Evolutionary conservation across 164 flowering plant genomes (phyloP).

Genomic region (Vitis rupestris): DNA sequence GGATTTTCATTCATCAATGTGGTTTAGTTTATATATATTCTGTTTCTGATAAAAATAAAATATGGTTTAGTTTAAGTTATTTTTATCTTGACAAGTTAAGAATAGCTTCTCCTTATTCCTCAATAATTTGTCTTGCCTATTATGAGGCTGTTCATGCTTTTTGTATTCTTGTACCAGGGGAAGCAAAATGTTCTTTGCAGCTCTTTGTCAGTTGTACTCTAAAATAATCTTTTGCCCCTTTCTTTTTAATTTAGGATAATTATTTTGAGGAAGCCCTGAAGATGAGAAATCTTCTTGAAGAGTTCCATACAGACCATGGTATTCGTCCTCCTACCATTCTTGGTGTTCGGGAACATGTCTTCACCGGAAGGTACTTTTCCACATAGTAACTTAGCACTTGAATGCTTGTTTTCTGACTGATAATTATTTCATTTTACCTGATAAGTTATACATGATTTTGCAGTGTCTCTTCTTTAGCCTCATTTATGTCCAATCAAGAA

Average conservation of each 20-base stretch:
- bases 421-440: neutral
- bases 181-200: too few relatives aligned
- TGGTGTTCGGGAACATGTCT: conserved; percentile 96
- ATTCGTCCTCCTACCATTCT: conserved; percentile 89
- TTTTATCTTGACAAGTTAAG: too few relatives aligned
- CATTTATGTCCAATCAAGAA: conserved; percentile 98
- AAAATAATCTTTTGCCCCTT: neutral
- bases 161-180: too few relatives aligned
- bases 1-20: too few relatives aligned
- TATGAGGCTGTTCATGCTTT: too few relatives aligned
- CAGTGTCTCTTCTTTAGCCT: conserved; percentile 98
- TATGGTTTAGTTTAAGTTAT: too few relatives aligned
- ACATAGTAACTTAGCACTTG: neutral
- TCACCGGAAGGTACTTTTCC: conserved; percentile 83
- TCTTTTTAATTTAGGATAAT: conserved; percentile 59
- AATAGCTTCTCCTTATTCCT: too few relatives aligned
- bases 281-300: conserved; percentile 99
- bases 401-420: neutral
- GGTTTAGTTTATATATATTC: too few relatives aligned
- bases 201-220: neutral
- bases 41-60: too few relatives aligned
- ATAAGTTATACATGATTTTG: conserved; percentile 12
- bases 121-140: too few relatives aligned
- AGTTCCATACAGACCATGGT: conserved; percentile 78
- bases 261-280: conserved; percentile 99